Evolutionary conservation across 225 moss, liverwort and hornwort species (phyloP), one percentile per base, ranked within the genome.

Genomic region (Physcomitrellopsis africana): DNA sequence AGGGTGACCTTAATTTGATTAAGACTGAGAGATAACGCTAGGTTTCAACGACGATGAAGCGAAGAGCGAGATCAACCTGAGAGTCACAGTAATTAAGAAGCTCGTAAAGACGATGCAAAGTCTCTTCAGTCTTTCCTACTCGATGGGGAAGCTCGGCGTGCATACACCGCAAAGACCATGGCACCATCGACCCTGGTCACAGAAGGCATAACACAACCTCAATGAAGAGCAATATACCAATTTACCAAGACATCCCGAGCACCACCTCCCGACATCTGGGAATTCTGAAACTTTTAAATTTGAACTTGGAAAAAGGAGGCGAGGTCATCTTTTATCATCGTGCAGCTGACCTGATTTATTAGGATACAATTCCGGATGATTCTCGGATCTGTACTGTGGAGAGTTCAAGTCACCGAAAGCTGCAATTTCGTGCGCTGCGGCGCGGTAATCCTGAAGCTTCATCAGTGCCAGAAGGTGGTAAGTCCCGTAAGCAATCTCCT

Each of bases 141-240:
- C 92, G 88, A 80, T 94, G 94, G 0, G 96, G 94, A 70, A 97
- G 94, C 81, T 94, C 94, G 13, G 96, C 94, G 16, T 94, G 92
- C 84, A 97, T 88, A 79, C 88, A 92, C 69, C 94, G 86, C 63
- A 94, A 80, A 46, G 89, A 91, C 77, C 94, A 97, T 37, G 96
- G 96, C 52, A 97, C 90, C 96, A 97, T 97, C 61, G 94, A 97
- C 73, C 96, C 95, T 93, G 88, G 59, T 63, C 67, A 65, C 18
- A 23, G 13, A 66, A 76, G 63, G 7, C 41, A 29, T 37, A 37
- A 7, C 32, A 37, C 32, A 23, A 12, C 3, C 43, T 44, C 53
- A 65, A n/a, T 49, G 19, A 2, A 41, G 47, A 58, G 24, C 20
- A 15, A 45, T 18, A 22, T 6, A 48, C 42, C 8, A 37, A 37